Base-by-base conservation (phyloP, 1,139 yeast species). In the Arxiozyma slooffiae region DNA sequence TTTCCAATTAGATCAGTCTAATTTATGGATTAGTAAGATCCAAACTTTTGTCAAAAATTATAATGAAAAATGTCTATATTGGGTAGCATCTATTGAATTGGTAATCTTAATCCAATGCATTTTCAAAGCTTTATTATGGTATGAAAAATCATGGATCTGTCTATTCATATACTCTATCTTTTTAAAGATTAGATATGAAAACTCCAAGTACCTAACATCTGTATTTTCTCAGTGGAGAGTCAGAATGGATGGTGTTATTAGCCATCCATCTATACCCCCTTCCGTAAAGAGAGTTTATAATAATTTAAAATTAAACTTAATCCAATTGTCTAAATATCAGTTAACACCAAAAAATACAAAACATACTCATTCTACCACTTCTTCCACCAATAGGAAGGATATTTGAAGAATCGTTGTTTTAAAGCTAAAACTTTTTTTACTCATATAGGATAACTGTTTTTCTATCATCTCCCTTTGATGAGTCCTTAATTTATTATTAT, bases 181-280 rank as follows among this genome's bases (percentile, higher is more conserved):
- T 69, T 75, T 88, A 67, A 86, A 86, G 70, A 70, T 85, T 54
- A 79, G 96, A 68, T 86, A 75, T 65, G 95, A 87, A 65, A 82
- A 80, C 60, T 84, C 94, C 8, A 74, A 80, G 44, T 82, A 81
- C 71, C 84, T 89, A 54, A 81, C 88, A 70, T 75, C 79, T 57
- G 82, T 80, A 46, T 75, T 89, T 63, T 81, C 84, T 69, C 72
- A 76, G 46, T 72, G 85, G 71, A 95, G 86, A 67, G 81, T 85
- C 47, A 76, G 82, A 57, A 63, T 83, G 52, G 97, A 89, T 66
- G 81, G 82, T 18, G 56, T 79, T 23, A 75, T 85, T 48, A 71
- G 76, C 57, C 75, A 78, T 51, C 77, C 85, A 44, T 64, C 73
- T 34, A 72, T 82, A 38, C 92, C 95, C 16, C 76, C 79, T 7